Conservation (phyloP, 805 yeast genomes). For the Candida boleticola region DNA sequence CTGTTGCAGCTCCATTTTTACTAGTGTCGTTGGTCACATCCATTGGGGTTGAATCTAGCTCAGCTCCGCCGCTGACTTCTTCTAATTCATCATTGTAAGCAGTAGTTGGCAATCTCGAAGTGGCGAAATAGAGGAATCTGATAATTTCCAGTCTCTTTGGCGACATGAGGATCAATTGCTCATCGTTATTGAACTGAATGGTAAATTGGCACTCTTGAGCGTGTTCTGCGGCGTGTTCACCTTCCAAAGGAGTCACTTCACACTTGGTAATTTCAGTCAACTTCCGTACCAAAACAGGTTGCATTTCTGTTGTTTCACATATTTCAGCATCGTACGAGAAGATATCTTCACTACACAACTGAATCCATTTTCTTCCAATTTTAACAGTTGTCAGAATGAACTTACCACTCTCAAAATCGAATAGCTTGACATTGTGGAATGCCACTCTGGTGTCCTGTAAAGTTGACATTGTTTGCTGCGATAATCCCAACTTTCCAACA, state of each 20-base stretch:
- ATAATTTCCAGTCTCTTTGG: slow-evolving; percentile 56
- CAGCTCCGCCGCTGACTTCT: slow-evolving; percentile 2
- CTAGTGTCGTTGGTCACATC: no score
- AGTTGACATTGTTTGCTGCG: slow-evolving; percentile 32
- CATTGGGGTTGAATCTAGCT: slow-evolving; percentile 7
- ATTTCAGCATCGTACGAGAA: slow-evolving; percentile 17
- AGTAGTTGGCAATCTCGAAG: slow-evolving; percentile 43
- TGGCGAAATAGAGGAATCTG: slow-evolving; percentile 65
- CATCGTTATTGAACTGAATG: slow-evolving; percentile 23
- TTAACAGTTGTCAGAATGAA: slow-evolving; percentile 61
- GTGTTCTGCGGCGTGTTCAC: slow-evolving; percentile 13
- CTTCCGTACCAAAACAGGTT: slow-evolving; percentile 33
- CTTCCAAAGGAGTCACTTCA: slow-evolving; percentile 28
- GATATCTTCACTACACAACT: slow-evolving; percentile 38
- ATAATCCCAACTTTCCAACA: slow-evolving; percentile 34
- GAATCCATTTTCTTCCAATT: slow-evolving; percentile 69
- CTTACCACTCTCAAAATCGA: slow-evolving; percentile 45
- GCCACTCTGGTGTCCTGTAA: slow-evolving; percentile 35
- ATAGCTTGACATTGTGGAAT: slow-evolving; percentile 41
- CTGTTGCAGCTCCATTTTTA: no score
- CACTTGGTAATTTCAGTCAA: slow-evolving; percentile 36
- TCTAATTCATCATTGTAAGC: slow-evolving; percentile 18
- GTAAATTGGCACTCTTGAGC: slow-evolving; percentile 28
- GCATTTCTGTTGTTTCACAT: slow-evolving; percentile 24
- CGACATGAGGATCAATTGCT: slow-evolving; percentile 29